Percentiles rank a stretch among this genome's conserved stretches.
Evolutionary conservation across 2,329 filamentous ascomycete species (phyloP).

Genomic region (Talaromyces islandicus): DNA sequence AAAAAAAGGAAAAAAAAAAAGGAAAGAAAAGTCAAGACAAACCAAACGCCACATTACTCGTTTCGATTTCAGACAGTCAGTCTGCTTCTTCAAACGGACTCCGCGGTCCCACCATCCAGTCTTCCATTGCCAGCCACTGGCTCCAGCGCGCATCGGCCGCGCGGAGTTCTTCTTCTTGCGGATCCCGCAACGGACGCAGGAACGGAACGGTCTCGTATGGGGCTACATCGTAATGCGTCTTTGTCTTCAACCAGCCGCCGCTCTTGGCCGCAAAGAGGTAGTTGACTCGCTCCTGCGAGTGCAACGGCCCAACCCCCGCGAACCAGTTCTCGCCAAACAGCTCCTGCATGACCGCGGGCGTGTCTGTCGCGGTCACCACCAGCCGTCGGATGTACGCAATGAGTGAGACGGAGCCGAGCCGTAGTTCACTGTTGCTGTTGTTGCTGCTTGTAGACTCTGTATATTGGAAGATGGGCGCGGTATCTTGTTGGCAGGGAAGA

Average conservation of each 20-base stretch:
- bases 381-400: slow-evolving; percentile 87
- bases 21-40: background rate
- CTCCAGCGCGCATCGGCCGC: slow-evolving; percentile 81
- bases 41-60: background rate
- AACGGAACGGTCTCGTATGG: slow-evolving; percentile 81
- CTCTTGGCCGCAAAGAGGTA: slow-evolving; percentile 95
- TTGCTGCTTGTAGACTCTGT: slow-evolving; percentile 27
- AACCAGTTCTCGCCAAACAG: slow-evolving; percentile 91
- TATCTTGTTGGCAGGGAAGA: slow-evolving; percentile 69
- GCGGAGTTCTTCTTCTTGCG: slow-evolving; percentile 72
- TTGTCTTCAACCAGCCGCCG: slow-evolving; percentile 80
- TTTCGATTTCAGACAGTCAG: background rate
- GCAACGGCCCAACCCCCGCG: slow-evolving; percentile 70
- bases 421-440: slow-evolving; percentile 9
- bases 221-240: slow-evolving; percentile 80
- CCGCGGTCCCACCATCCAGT: slow-evolving; percentile 89
- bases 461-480: slow-evolving; percentile 35
- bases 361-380: slow-evolving; percentile 87
- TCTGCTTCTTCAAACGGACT: slow-evolving; percentile 22
- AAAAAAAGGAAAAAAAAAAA: background rate
- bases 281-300: slow-evolving; percentile 84
- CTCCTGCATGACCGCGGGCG: slow-evolving; percentile 72
- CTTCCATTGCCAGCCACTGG: slow-evolving; percentile 92
- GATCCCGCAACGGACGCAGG: slow-evolving; percentile 68
- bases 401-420: slow-evolving; percentile 52